Conservation (phyloP, 805 yeast species). For the Zygotorulaspora sp. region DNA sequence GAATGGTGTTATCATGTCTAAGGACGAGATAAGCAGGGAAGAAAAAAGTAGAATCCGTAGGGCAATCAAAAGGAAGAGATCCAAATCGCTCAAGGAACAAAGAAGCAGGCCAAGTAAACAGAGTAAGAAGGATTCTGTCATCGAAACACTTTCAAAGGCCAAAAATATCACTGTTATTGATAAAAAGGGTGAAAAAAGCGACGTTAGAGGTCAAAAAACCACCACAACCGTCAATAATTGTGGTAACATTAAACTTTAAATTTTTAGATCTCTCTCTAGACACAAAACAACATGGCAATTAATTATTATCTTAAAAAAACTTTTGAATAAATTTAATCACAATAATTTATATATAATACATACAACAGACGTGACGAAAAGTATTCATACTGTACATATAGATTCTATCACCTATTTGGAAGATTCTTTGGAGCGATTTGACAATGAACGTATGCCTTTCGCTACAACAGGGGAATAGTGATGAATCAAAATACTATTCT, state of each 20-base stretch:
- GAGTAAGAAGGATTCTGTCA: constrained; percentile 56
- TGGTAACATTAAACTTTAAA: constrained; percentile 8
- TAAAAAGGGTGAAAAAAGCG: constrained; percentile 68
- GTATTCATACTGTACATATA: background rate
- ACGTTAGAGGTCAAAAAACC: constrained; percentile 58
- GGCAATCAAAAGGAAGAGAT: constrained; percentile 75
- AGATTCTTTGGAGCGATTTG: constrained; percentile 35
- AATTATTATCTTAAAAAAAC: too few relatives aligned
- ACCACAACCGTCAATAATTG: constrained; percentile 6
- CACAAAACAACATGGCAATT: too few relatives aligned
- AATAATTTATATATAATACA: too few relatives aligned
- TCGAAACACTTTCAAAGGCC: constrained; percentile 65
- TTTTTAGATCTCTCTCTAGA: too few relatives aligned
- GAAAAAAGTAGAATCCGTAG: constrained; percentile 85
- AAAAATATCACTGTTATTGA: constrained; percentile 77
- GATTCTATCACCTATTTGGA: constrained; percentile 13
- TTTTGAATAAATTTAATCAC: too few relatives aligned
- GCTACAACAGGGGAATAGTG: constrained; percentile 84
- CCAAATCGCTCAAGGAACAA: constrained; percentile 43
- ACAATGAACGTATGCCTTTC: constrained; percentile 50
- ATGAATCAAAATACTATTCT: constrained; percentile 65
- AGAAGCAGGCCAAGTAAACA: constrained; percentile 39
- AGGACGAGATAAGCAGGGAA: constrained; percentile 75
- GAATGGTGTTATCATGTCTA: constrained; percentile 75
- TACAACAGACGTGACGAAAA: background rate